Conservation (phyloP, 1,284 basidiomycete genomes). For the Tilletia walkeri region DNA sequence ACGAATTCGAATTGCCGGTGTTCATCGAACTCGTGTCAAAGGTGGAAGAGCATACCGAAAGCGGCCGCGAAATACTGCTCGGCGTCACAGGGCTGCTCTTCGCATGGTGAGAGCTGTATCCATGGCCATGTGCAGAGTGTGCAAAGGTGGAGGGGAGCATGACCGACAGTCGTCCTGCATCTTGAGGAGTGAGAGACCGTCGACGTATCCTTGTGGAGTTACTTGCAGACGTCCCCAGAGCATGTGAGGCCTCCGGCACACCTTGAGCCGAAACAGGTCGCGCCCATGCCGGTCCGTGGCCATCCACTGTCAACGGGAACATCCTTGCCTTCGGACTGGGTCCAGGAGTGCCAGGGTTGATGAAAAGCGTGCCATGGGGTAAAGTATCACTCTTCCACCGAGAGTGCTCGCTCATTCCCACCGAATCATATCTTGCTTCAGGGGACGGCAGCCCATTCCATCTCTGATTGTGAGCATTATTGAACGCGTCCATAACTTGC, state of each 20-base stretch:
- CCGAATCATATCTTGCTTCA: too few species aligned
- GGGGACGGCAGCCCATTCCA: not conserved
- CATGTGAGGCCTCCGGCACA: too few species aligned
- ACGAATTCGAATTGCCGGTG: not conserved
- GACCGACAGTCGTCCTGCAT: not conserved
- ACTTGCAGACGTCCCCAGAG: too few species aligned
- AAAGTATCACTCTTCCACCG: not conserved
- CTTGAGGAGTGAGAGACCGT: not conserved
- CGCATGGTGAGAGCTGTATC: not conserved
- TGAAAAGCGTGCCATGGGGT: too few species aligned
- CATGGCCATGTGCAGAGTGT: not conserved
- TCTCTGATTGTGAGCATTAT: not conserved
- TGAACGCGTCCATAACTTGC: not conserved
- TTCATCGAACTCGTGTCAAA: not conserved
- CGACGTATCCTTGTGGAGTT: not conserved
- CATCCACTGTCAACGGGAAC: too few species aligned
- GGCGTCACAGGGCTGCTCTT: constrained; percentile 3
- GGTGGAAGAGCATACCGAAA: constrained; percentile 3
- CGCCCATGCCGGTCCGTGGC: too few species aligned
- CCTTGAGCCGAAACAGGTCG: too few species aligned
- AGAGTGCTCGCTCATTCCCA: not conserved
- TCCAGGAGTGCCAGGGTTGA: too few species aligned
- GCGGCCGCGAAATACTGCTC: not conserved
- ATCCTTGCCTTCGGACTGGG: too few species aligned
- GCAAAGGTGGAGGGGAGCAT: not conserved